A percentile compares a stretch with the other conserved stretches of the same genome.
phyloP scores from a whole-genome alignment of 768 basidiomycete species.

The Mycena metata region DNA sequence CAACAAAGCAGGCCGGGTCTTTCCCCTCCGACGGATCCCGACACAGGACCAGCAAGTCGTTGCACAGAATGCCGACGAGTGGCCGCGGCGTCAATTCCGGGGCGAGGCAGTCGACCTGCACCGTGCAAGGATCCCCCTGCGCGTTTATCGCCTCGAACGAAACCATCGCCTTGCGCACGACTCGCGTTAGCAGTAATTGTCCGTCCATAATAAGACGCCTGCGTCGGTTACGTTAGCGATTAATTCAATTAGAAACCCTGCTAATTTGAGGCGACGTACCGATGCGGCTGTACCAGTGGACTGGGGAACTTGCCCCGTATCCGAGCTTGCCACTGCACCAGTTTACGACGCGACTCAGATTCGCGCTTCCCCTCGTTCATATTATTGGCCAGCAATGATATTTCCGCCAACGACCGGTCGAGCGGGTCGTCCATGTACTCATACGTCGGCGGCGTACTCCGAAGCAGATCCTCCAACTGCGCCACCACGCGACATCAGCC shows the following conservation, averaged over 20 bases:
- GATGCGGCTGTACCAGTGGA: slow-evolving; percentile 98
- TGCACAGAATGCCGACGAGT: slow-evolving; percentile 88
- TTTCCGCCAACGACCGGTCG: slow-evolving; percentile 88
- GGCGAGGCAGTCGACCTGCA: slow-evolving; percentile 92
- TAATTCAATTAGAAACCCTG: slow-evolving; percentile 11
- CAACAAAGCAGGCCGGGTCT: slow-evolving; percentile 81
- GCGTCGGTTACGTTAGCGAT: slow-evolving; percentile 25
- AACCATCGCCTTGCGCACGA: slow-evolving; percentile 87
- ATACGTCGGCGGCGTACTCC: slow-evolving; percentile 85
- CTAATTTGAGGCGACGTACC: slow-evolving; percentile 60
- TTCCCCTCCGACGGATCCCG: slow-evolving; percentile 87
- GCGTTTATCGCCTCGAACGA: slow-evolving; percentile 86
- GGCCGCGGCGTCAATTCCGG: slow-evolving; percentile 87
- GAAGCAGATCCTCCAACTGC: slow-evolving; percentile 88
- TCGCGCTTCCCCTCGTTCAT: slow-evolving; percentile 99
- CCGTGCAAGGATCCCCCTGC: slow-evolving; percentile 81
- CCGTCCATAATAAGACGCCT: slow-evolving; percentile 97
- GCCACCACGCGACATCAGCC: slow-evolving; percentile 30
- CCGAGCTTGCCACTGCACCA: slow-evolving; percentile 91
- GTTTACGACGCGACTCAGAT: slow-evolving; percentile 89
- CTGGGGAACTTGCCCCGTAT: slow-evolving; percentile 95
- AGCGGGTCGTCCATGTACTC: slow-evolving; percentile 86
- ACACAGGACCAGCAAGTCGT: slow-evolving; percentile 93
- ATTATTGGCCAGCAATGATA: slow-evolving; percentile 88
- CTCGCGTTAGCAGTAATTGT: slow-evolving; percentile 84